A percentile compares a stretch with the other conserved stretches of the same genome.
Evolutionary conservation across 495 filamentous ascomycete genomes (phyloP).

Genomic region (Achaetomiella virescens): DNA sequence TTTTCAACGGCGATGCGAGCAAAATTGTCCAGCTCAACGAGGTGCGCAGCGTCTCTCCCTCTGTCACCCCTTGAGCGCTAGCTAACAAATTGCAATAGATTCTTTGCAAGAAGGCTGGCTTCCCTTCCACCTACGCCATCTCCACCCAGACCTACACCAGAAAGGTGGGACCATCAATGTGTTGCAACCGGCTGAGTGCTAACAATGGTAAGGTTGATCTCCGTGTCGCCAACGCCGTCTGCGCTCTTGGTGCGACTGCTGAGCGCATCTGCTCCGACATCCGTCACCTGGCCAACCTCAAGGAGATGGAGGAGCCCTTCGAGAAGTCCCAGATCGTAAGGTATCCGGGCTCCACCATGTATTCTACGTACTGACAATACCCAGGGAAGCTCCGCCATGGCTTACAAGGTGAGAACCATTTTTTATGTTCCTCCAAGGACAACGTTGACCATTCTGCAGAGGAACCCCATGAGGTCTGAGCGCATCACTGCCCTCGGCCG

Average conservation of each 20-base stretch:
- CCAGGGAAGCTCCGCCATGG: constrained; percentile 45
- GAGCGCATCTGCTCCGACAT: constrained; percentile 66
- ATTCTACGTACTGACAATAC: not conserved
- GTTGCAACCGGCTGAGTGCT: not conserved
- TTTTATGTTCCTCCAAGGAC: not conserved
- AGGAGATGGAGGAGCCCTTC: constrained; percentile 86
- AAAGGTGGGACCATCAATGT: constrained; percentile 10
- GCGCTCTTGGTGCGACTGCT: constrained; percentile 75
- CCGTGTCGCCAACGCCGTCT: constrained; percentile 70
- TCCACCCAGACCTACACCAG: constrained; percentile 72
- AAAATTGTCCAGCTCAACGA: constrained; percentile 76
- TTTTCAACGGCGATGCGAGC: constrained; percentile 69
- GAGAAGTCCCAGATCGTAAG: constrained; percentile 66
- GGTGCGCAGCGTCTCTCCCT: constrained; percentile 28
- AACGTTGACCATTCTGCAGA: constrained; percentile 1
- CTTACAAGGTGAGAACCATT: constrained; percentile 65
- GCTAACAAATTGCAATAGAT: constrained; percentile 14
- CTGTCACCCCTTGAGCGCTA: not conserved
- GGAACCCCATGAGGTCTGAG: constrained; percentile 71
- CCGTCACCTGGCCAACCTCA: constrained; percentile 60
- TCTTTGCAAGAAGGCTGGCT: constrained; percentile 80
- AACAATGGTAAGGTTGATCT: constrained; percentile 63
- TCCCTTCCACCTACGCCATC: constrained; percentile 64
- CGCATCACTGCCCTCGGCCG: constrained; percentile 73
- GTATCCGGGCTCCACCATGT: not conserved